Evolutionary conservation across 2,329 filamentous ascomycete species (phyloP).

Genomic region (Gnomoniopsis sp.): DNA sequence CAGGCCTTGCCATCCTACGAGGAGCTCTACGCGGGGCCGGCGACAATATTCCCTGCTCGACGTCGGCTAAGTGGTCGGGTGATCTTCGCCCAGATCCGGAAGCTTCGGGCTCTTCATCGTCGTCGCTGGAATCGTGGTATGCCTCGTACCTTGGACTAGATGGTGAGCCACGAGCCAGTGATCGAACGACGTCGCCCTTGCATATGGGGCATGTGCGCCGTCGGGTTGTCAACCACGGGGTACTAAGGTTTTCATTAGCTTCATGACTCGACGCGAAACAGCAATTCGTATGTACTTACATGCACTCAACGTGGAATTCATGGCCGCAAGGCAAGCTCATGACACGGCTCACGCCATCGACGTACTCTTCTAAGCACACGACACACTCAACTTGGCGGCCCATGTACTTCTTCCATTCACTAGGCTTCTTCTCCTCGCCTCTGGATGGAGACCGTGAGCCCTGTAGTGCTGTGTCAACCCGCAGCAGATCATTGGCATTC

Average conservation of each 20-base stretch:
- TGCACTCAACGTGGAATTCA: slow-evolving; percentile 97
- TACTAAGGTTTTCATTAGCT: slow-evolving; percentile 50
- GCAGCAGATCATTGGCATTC: slow-evolving; percentile 44
- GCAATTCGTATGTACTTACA: slow-evolving; percentile 60
- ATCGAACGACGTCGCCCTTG: slow-evolving; percentile 89
- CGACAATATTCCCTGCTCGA: slow-evolving; percentile 40
- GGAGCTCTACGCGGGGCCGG: slow-evolving; percentile 18
- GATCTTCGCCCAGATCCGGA: slow-evolving; percentile 15
- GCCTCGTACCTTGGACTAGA: slow-evolving; percentile 52
- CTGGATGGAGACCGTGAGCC: slow-evolving; percentile 32
- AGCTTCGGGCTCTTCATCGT: slow-evolving; percentile 33
- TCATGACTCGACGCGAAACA: slow-evolving; percentile 2
- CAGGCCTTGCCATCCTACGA: background rate
- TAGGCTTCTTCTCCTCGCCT: slow-evolving; percentile 48
- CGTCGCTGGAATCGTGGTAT: slow-evolving; percentile 51
- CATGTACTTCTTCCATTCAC: slow-evolving; percentile 65
- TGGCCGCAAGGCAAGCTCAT: slow-evolving; percentile 98
- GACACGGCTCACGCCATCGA: slow-evolving; percentile 88
- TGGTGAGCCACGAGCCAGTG: slow-evolving; percentile 52
- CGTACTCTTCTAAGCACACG: slow-evolving; percentile 93
- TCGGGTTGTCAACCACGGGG: slow-evolving; percentile 92
- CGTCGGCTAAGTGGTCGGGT: slow-evolving; percentile 32
- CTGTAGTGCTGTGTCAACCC: slow-evolving; percentile 40
- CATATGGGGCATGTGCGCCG: slow-evolving; percentile 98
- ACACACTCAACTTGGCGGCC: slow-evolving; percentile 80